A percentile compares a stretch with the other conserved stretches of the same genome.
Evolutionary conservation across 2,329 filamentous ascomycete genomes (phyloP).

Genomic region (Cadophora sp.): DNA sequence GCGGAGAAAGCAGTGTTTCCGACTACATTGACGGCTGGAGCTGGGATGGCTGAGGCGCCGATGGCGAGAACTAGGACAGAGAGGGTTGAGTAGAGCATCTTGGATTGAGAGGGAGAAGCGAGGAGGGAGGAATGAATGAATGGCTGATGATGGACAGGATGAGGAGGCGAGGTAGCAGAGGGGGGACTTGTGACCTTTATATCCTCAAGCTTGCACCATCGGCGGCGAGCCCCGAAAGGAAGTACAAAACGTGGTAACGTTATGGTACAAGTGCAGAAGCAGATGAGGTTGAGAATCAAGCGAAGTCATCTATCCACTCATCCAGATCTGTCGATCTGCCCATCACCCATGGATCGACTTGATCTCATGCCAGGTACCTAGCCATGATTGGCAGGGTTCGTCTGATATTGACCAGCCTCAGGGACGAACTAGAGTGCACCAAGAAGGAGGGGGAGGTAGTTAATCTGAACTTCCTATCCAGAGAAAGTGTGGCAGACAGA

Average conservation of each 20-base stretch:
- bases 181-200: slow-evolving; percentile 33
- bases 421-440: slow-evolving; percentile 21
- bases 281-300: slow-evolving; percentile 19
- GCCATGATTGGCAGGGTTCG: slow-evolving; percentile 22
- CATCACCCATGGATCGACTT: slow-evolving; percentile 18
- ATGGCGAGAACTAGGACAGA: slow-evolving; percentile 37
- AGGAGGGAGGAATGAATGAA: slow-evolving; percentile 23
- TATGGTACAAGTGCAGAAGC: slow-evolving; percentile 8
- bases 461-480: slow-evolving; percentile 30
- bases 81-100: slow-evolving; percentile 41
- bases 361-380: slow-evolving; percentile 11
- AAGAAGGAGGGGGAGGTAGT: slow-evolving; percentile 26
- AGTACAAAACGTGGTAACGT: slow-evolving; percentile 3
- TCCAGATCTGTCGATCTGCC: slow-evolving; percentile 18
- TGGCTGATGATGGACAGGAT: slow-evolving; percentile 26
- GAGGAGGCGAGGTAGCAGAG: slow-evolving; percentile 20
- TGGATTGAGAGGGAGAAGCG: slow-evolving; percentile 11
- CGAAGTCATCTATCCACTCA: not conserved
- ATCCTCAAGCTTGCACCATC: slow-evolving; percentile 16
- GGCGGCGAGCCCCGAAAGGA: slow-evolving; percentile 2
- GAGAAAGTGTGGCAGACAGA: slow-evolving; percentile 15
- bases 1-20: slow-evolving; percentile 34
- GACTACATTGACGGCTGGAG: slow-evolving; percentile 29
- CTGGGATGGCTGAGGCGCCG: slow-evolving; percentile 35
- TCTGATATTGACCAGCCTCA: slow-evolving; percentile 16